Conservation (phyloP, 176 grass and related monocot genomes). For the Aegilops tauschii region DNA sequence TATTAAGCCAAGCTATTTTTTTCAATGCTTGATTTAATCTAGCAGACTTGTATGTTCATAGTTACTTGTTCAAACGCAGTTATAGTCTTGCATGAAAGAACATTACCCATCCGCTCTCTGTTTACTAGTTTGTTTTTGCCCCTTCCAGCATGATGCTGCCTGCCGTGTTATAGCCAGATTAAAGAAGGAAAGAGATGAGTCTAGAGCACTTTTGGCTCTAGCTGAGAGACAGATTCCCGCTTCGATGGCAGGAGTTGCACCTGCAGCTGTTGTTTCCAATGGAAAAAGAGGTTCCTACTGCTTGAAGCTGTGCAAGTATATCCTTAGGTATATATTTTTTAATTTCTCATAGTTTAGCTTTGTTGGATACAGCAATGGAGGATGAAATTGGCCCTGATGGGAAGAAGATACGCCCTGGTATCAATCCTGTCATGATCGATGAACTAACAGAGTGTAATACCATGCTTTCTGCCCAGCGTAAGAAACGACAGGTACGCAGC, state of each 20-base stretch:
- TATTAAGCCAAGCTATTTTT: not conserved
- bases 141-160: slow-evolving; percentile 92
- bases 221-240: slow-evolving; percentile 83
- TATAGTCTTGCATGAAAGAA: slow-evolving; percentile 3
- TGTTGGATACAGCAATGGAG: slow-evolving; percentile 57
- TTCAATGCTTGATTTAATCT: slow-evolving; percentile 2
- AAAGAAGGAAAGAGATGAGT: slow-evolving; percentile 99
- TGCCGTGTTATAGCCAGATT: slow-evolving; percentile 99
- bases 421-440: slow-evolving; percentile 74
- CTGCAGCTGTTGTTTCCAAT: slow-evolving; percentile 56
- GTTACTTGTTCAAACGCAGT: not conserved
- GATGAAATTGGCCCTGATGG: slow-evolving; percentile 88
- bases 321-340: slow-evolving; percentile 19
- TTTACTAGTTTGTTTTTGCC: slow-evolving; percentile 13
- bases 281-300: slow-evolving; percentile 78
- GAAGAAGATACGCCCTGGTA: slow-evolving; percentile 92
- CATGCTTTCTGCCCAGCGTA: slow-evolving; percentile 90
- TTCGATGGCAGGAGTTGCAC: slow-evolving; percentile 38
- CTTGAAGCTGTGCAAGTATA: slow-evolving; percentile 11
- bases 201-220: slow-evolving; percentile 84
- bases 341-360: slow-evolving; percentile 1
- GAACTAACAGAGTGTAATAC: slow-evolving; percentile 95
- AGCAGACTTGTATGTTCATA: not conserved
- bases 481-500: slow-evolving; percentile 84
- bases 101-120: not conserved